Conservation (phyloP, 768 basidiomycete species). For the Termitomyces sp. region DNA sequence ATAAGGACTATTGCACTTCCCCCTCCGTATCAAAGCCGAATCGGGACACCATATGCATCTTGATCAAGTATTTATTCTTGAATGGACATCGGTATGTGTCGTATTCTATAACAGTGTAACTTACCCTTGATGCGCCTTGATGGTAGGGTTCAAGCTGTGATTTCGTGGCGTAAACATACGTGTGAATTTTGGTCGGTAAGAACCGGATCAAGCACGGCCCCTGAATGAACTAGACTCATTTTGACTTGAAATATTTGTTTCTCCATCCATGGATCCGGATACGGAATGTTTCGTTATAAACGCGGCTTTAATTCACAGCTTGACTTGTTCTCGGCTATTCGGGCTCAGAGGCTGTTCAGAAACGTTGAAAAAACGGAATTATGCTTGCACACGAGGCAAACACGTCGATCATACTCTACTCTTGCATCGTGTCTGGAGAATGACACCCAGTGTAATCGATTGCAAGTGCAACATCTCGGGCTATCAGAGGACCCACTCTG, state of each 20-base stretch:
- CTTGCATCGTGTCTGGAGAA: neutral
- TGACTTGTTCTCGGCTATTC: neutral
- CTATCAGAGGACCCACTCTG: neutral
- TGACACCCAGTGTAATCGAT: neutral
- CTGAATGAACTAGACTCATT: too few species aligned
- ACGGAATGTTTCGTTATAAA: neutral
- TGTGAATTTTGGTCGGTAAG: too few species aligned
- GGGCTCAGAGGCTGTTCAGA: neutral
- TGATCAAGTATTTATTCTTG: too few species aligned
- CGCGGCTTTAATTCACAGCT: neutral
- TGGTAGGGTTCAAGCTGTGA: too few species aligned
- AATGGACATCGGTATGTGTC: too few species aligned
- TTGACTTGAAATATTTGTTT: too few species aligned
- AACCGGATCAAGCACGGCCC: too few species aligned
- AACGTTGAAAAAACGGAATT: neutral
- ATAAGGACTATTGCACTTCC: neutral
- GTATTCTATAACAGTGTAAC: too few species aligned
- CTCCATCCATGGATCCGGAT: too few species aligned
- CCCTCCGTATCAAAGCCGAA: neutral
- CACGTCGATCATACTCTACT: neutral
- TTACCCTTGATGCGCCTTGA: too few species aligned
- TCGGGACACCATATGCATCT: too few species aligned
- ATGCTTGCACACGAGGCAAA: constrained; percentile 1
- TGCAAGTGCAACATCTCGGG: neutral
- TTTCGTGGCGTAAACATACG: too few species aligned